A percentile compares a stretch with the other conserved stretches of the same genome.
Conservation (phyloP, 306 rosid species). For the Echinosophora koreensis region DNA sequence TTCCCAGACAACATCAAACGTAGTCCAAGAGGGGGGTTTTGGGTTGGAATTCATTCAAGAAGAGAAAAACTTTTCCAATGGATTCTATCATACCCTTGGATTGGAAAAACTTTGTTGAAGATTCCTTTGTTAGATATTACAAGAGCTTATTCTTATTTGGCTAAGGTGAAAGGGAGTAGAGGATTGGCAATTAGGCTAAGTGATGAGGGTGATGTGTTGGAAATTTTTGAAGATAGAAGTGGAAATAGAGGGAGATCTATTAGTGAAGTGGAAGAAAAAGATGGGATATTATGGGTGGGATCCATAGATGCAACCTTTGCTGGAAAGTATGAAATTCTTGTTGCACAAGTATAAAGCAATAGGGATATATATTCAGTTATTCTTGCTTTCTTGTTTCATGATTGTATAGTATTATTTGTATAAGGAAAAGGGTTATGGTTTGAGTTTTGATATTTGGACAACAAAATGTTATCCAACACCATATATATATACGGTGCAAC, state of each 20-base stretch:
- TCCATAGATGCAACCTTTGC: constrained; percentile 69
- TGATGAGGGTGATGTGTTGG: constrained; percentile 69
- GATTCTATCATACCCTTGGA: constrained; percentile 59
- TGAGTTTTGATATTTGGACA: too few species aligned
- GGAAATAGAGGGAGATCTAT: constrained; percentile 56
- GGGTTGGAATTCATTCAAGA: constrained; percentile 80
- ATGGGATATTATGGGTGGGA: constrained; percentile 79
- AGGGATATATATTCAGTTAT: neutral
- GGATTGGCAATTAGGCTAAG: constrained; percentile 74
- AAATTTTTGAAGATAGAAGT: constrained; percentile 53
- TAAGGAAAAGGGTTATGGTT: neutral
- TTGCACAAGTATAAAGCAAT: neutral
- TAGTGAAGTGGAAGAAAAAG: constrained; percentile 74
- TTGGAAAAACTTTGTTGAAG: constrained; percentile 60
- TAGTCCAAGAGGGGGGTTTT: constrained; percentile 81
- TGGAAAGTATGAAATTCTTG: constrained; percentile 46
- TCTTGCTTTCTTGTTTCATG: constrained; percentile 4
- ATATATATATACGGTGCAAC: too few species aligned
- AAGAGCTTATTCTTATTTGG: constrained; percentile 54
- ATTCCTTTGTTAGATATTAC: constrained; percentile 59
- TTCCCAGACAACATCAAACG: constrained; percentile 82
- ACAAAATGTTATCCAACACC: too few species aligned
- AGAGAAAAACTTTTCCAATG: constrained; percentile 45
- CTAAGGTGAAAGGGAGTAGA: constrained; percentile 52
- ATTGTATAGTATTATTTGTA: too few species aligned